These are phyloP conservation scores for Saraca asoca DNA, from an alignment of 331 rosid species.

Conservation along the genomic window DNA sequence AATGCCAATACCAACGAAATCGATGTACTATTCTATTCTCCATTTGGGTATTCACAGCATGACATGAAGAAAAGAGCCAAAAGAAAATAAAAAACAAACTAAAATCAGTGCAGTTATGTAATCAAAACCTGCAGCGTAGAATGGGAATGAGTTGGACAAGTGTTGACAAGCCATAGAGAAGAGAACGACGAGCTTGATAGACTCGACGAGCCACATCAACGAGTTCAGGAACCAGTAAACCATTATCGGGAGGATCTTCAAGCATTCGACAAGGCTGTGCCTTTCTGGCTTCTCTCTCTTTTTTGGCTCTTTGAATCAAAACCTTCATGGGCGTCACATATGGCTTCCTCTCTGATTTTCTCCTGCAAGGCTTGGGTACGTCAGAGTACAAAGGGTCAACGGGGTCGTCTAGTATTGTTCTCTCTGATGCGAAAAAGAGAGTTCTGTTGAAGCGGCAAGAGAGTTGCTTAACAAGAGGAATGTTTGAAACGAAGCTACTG, in stretches of 20 bases:
- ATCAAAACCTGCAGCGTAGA: conserved; percentile 59
- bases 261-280: conserved; percentile 65
- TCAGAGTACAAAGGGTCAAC: conserved; percentile 53
- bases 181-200: conserved; percentile 51
- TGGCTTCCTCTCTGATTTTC: conserved; percentile 68
- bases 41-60: too few species aligned
- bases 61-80: neutral
- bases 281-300: conserved; percentile 63
- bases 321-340: conserved; percentile 77
- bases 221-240: conserved; percentile 76
- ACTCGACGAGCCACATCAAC: conserved; percentile 63
- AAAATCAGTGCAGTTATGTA: too few species aligned
- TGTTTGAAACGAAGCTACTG: conserved; percentile 13
- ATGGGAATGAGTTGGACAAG: conserved; percentile 58
- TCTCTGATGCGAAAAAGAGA: conserved; percentile 37
- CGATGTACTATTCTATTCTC: too few species aligned
- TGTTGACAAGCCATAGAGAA: conserved; percentile 54
- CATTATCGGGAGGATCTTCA: conserved; percentile 71
- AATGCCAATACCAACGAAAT: neutral
- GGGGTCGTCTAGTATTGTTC: conserved; percentile 17
- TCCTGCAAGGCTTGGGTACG: conserved; percentile 54
- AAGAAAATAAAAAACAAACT: neutral
- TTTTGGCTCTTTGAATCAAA: conserved; percentile 68
- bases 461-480: conserved; percentile 34
- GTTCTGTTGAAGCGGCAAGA: conserved; percentile 23